Base-by-base conservation (phyloP, 2,329 filamentous ascomycete species). In the Cytospora mali region DNA sequence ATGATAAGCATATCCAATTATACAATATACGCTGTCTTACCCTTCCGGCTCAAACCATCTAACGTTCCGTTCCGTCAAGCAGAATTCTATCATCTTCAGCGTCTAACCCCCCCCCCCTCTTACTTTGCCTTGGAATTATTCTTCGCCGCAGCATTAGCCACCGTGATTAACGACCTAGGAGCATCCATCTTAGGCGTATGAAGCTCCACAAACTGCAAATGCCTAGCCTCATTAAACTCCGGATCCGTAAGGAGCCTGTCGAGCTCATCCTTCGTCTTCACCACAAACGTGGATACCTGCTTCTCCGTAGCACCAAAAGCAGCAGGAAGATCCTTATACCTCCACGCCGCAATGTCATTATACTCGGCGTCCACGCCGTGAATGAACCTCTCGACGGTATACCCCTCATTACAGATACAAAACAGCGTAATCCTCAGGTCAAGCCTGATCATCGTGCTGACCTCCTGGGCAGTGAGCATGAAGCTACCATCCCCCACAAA, bases 401-500 rank as follows among this genome's bases (percentile, higher is more conserved):
- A 96, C 13, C 93, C 93, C 48, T 93, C 86, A 73, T 96, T 96
- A 81, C 90, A 92, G 68, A 96, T 89, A 66, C 95, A 82, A 73
- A 96, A 94, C 83, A 96, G 88, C 71, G 93, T 94, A 23, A 91
- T 85, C 66, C 88, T 88, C 62, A 96, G 79, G 27, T 84, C 81
- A 64, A 91, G 88, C 31, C 88, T 84, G 67, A 96, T 85, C 83
- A 96, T 94, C 13, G 92, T 95, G 74, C 87, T 90, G 66, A 96
- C 73, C 75, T 95, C 92, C 73, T 96, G 92, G 0, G 85, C 88
- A 0, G 92, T 96, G 62, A 96, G 81, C 74, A 97, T 92, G 75
- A 96, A 88, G 62, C 88, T 92, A 29, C 93, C 93, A 70, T 97
- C 93, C 27, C 93, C 93, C n/a, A 93, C 91, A 71, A 96, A 93